Evolutionary conservation across 495 filamentous ascomycete species (phyloP).

Genomic region (Trichodelitschia bisporula): DNA sequence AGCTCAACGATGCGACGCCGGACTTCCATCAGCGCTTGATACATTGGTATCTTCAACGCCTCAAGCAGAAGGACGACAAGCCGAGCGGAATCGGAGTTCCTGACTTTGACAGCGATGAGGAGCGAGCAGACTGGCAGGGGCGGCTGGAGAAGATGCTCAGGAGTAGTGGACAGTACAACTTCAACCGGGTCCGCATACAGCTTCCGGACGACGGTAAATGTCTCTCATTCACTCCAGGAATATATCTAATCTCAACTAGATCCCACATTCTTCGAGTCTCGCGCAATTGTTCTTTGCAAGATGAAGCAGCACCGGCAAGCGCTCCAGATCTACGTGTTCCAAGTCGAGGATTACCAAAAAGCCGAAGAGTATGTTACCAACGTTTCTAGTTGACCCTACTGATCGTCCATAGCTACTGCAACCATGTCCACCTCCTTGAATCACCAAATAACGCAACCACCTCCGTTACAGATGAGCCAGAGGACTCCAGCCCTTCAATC

Average conservation of each 20-base stretch:
- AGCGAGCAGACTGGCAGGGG: slow-evolving; percentile 29
- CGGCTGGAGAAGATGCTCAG: slow-evolving; percentile 52
- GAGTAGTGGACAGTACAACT: slow-evolving; percentile 55
- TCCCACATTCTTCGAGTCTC: slow-evolving; percentile 65
- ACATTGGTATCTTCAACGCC: slow-evolving; percentile 42
- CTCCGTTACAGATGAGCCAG: slow-evolving; percentile 3
- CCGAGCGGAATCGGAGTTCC: slow-evolving; percentile 4
- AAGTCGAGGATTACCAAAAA: slow-evolving; percentile 61
- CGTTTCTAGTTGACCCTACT: slow-evolving; percentile 1
- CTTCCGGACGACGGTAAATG: slow-evolving; percentile 54
- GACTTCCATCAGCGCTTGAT: slow-evolving; percentile 73
- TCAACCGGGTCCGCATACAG: slow-evolving; percentile 44
- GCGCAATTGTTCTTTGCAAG: slow-evolving; percentile 78
- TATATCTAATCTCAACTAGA: slow-evolving; percentile 17
- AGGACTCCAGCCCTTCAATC: slow-evolving; percentile 32
- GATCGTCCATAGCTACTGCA: slow-evolving; percentile 46
- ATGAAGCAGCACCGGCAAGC: slow-evolving; percentile 93
- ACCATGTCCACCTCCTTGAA: slow-evolving; percentile 43
- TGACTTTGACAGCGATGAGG: too few relatives aligned
- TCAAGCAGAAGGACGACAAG: slow-evolving; percentile 22
- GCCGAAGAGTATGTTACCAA: slow-evolving; percentile 51
- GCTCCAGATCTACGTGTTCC: slow-evolving; percentile 89
- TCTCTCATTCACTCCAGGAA: not conserved
- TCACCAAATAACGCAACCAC: slow-evolving; percentile 7
- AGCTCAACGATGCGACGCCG: slow-evolving; percentile 61